phyloP scores from a whole-genome alignment of 1,284 basidiomycete genomes.

The Ustilago crameri region DNA sequence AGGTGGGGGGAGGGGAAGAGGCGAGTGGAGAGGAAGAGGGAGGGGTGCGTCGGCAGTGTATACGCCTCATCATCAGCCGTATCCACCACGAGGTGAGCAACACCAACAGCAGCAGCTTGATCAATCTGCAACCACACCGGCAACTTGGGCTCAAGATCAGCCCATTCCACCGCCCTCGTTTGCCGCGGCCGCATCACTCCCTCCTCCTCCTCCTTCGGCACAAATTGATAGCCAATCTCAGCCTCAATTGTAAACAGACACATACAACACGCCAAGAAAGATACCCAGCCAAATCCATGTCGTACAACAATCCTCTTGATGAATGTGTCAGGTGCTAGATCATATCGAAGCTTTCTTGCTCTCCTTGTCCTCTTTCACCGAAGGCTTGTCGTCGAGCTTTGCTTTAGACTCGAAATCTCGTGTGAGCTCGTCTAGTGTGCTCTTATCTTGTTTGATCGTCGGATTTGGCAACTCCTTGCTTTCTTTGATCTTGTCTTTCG shows the following conservation, averaged over 20 bases:
- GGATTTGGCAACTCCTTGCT: conserved; percentile 9
- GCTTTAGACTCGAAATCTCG: conserved; percentile 22
- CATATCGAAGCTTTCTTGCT: neutral
- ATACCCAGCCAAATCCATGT: conserved; percentile 6
- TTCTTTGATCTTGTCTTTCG: neutral
- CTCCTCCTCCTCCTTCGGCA: conserved; percentile 10
- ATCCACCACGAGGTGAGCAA: neutral
- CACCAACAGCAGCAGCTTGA: neutral
- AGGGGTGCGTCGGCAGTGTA: conserved; percentile 26
- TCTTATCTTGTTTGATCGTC: conserved; percentile 22
- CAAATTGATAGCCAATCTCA: neutral
- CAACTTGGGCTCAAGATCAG: neutral
- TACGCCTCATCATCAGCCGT: conserved; percentile 22
- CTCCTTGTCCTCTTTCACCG: neutral
- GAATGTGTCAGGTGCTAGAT: neutral
- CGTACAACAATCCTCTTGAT: neutral
- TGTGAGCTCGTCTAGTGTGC: conserved; percentile 25
- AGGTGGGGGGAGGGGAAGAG: conserved; percentile 12
- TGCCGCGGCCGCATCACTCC: conserved; percentile 23
- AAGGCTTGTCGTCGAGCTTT: conserved; percentile 18
- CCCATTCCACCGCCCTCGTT: conserved; percentile 12
- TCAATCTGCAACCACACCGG: too few relatives aligned
- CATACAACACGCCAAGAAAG: neutral
- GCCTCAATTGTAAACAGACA: neutral
- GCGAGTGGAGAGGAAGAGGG: conserved; percentile 12